Evolutionary conservation across 495 filamentous ascomycete species (phyloP), one percentile per base, ranked within the genome.

Genomic region (Halenospora varia): DNA sequence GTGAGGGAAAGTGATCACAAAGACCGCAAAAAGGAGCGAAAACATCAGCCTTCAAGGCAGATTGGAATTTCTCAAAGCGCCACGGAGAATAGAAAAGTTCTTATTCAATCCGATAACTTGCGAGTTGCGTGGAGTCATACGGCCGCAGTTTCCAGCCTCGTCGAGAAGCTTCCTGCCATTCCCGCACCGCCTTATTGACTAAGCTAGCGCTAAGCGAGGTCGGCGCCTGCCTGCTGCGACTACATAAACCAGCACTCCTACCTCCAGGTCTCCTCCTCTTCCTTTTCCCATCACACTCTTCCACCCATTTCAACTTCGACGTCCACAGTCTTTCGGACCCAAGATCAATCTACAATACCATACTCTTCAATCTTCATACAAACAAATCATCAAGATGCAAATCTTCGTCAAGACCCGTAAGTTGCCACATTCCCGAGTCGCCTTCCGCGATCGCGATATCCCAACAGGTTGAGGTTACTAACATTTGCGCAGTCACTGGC

Each of bases 341-440:
- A 57, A 51, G 39, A 57, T 48, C 39, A 45, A 45, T 15, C 41
- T 23, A 64, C 48, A 51, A 60, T 61, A 53, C 52, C 53, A 48
- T 41, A 55, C 55, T 57, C 19, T 40, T 59, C 29, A 17, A 45
- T 48, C 45, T 49, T 19, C 35, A 48, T 18, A 10, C 22, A 24
- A 39, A 10, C 48, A 56, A 20, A 53, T 48, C 61, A 50, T 55
- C 54, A 82, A 59, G 74, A 96, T 96, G 92, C 92, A 96, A 82
- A 96, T 96, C 81, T 96, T 96, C 76, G 92, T 96, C 64, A 96
- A 96, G 86, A 96, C 91, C 63, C 82, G 88, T 92, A 78, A 87
- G 88, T 87, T 61, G 51, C 57, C 60, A 58, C 39, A 64, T 57
- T 63, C 61, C 17, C 39, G 29, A 24, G 41, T 48, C 52, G 60